Percentiles rank a stretch among this genome's conserved stretches.
Evolutionary conservation across 306 rosid genomes (phyloP).

Genomic region (Adenanthera pavonina): DNA sequence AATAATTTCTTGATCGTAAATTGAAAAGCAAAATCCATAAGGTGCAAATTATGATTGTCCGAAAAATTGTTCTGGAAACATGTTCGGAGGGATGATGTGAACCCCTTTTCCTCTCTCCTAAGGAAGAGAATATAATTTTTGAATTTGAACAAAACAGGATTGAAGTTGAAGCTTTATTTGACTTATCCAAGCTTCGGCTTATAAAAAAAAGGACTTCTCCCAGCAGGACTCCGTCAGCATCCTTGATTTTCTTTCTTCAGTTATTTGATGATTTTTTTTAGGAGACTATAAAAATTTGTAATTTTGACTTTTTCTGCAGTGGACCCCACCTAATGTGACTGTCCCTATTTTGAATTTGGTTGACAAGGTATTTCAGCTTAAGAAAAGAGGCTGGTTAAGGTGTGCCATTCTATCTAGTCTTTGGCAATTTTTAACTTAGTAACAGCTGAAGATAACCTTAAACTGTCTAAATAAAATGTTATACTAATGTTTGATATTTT

Average conservation of each 20-base stretch:
- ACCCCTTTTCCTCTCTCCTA: background rate
- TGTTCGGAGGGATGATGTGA: slow-evolving; percentile 18
- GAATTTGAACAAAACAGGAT: slow-evolving; percentile 21
- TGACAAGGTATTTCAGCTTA: slow-evolving; percentile 95
- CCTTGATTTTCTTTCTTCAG: slow-evolving; percentile 11
- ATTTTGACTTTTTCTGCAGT: slow-evolving; percentile 68
- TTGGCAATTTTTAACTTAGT: slow-evolving; percentile 13
- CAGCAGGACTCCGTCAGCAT: slow-evolving; percentile 9
- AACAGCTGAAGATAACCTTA: slow-evolving; percentile 26
- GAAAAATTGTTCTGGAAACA: background rate
- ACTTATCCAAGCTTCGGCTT: background rate
- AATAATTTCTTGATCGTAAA: background rate
- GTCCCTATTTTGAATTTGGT: slow-evolving; percentile 94
- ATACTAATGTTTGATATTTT: slow-evolving; percentile 12
- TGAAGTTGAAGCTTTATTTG: background rate
- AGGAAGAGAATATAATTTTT: slow-evolving; percentile 12
- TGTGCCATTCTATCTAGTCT: slow-evolving; percentile 44
- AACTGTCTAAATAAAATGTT: slow-evolving; percentile 11
- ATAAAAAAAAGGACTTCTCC: background rate
- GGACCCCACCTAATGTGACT: slow-evolving; percentile 95
- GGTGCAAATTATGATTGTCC: background rate
- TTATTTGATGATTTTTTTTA: slow-evolving; percentile 6
- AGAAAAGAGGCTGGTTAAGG: slow-evolving; percentile 99
- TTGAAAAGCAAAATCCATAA: slow-evolving; percentile 19
- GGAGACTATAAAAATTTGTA: slow-evolving; percentile 21